Conservation (phyloP, 2,329 filamentous ascomycete genomes). For the Colletotrichum noveboracense region DNA sequence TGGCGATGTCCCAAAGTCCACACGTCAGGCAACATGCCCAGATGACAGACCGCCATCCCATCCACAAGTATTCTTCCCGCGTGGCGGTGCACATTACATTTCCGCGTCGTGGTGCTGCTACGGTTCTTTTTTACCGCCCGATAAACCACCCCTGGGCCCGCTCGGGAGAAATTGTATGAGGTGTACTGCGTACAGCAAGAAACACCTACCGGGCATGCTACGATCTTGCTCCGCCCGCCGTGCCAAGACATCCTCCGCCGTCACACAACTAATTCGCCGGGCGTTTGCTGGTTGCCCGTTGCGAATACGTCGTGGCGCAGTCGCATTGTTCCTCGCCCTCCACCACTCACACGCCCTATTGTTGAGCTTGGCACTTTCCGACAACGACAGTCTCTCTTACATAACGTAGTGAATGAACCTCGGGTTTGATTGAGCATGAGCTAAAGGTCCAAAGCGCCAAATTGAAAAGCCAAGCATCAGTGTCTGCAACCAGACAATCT, state of each 20-base stretch:
- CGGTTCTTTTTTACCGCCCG: background rate
- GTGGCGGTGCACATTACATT: background rate
- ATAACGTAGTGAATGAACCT: background rate
- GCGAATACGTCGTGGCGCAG: slow-evolving; percentile 13
- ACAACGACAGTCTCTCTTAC: background rate
- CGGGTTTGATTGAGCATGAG: background rate
- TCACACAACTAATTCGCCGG: background rate
- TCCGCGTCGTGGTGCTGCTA: background rate
- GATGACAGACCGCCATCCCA: background rate
- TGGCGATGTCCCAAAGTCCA: background rate
- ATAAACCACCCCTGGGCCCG: background rate
- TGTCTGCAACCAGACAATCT: background rate
- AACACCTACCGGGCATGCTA: background rate
- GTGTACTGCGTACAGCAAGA: background rate
- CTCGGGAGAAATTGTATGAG: background rate
- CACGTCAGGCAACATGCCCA: background rate
- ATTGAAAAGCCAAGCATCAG: background rate
- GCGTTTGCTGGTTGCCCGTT: background rate
- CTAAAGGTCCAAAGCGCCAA: background rate
- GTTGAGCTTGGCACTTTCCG: background rate
- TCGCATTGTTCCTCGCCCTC: background rate
- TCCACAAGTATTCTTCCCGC: background rate
- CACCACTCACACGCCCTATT: background rate
- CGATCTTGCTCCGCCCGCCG: background rate
- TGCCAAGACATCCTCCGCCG: background rate